phyloP scores from a whole-genome alignment of 2,329 filamentous ascomycete species.

The Paraconiothyrium brasiliense region DNA sequence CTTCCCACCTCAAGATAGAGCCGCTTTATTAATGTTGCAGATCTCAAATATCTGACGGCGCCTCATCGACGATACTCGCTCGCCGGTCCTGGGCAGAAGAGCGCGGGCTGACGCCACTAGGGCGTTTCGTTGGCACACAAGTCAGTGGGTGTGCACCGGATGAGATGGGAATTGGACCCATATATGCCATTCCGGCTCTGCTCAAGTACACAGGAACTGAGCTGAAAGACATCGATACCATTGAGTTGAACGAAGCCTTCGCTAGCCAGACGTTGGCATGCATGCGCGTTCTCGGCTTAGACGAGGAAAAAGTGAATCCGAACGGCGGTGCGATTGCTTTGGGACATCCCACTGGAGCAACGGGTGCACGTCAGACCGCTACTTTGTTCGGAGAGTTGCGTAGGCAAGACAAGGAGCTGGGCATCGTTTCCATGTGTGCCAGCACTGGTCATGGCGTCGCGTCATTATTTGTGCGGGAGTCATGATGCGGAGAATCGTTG shows the following conservation, averaged over 20 bases:
- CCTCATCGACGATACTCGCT: slow-evolving; percentile 89
- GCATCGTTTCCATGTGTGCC: slow-evolving; percentile 87
- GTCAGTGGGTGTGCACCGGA: slow-evolving; percentile 88
- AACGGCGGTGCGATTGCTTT: slow-evolving; percentile 84
- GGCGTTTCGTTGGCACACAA: slow-evolving; percentile 93
- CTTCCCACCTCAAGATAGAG: neutral
- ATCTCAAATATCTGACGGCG: slow-evolving; percentile 92
- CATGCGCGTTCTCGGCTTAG: slow-evolving; percentile 70
- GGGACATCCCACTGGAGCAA: slow-evolving; percentile 80
- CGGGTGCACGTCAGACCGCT: slow-evolving; percentile 81
- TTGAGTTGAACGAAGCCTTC: slow-evolving; percentile 97
- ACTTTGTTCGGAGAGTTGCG: slow-evolving; percentile 77
- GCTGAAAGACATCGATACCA: slow-evolving; percentile 83
- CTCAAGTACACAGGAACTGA: slow-evolving; percentile 78
- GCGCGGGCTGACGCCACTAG: slow-evolving; percentile 87
- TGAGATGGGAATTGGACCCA: slow-evolving; percentile 94
- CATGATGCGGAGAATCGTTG: slow-evolving; percentile 16
- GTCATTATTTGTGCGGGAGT: slow-evolving; percentile 44
- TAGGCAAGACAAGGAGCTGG: slow-evolving; percentile 75
- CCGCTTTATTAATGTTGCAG: slow-evolving; percentile 55
- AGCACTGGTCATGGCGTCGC: slow-evolving; percentile 45
- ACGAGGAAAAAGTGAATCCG: slow-evolving; percentile 80
- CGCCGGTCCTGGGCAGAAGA: slow-evolving; percentile 87
- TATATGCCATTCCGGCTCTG: slow-evolving; percentile 78
- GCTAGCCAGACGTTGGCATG: slow-evolving; percentile 97